Evolutionary conservation across 257 asterid species (phyloP).

Genomic region (Solanum microdontum): DNA sequence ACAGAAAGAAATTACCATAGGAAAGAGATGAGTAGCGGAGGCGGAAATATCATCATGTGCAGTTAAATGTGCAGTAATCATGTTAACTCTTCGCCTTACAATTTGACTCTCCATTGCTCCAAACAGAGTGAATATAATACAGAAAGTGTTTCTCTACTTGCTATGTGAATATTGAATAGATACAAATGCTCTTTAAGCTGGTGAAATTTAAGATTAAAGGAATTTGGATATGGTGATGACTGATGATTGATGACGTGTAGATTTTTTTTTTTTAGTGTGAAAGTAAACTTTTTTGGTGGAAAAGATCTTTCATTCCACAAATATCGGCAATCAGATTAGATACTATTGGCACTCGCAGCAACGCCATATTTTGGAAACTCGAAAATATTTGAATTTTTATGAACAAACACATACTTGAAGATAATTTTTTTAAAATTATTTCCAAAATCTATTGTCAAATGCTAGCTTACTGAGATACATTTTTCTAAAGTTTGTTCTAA

Average conservation of each 20-base stretch:
- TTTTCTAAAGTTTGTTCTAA: too few relatives aligned
- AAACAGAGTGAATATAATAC: not conserved
- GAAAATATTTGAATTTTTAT: too few relatives aligned
- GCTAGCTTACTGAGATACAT: too few relatives aligned
- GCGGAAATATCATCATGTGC: constrained; percentile 52
- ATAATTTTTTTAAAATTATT: too few relatives aligned
- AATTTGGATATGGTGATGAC: too few relatives aligned
- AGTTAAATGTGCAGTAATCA: constrained; percentile 49
- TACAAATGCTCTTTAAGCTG: not conserved
- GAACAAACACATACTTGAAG: too few relatives aligned
- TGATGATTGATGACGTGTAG: too few relatives aligned
- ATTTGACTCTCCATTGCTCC: constrained; percentile 46
- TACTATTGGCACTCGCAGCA: not conserved
- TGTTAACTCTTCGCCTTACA: constrained; percentile 50
- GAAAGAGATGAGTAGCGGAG: constrained; percentile 57
- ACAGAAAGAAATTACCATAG: constrained; percentile 36
- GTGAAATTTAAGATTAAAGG: not conserved
- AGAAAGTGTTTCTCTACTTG: not conserved
- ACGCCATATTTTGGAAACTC: too few relatives aligned
- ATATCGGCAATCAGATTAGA: not conserved
- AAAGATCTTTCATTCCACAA: not conserved
- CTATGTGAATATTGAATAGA: not conserved
- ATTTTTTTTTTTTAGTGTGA: not conserved
- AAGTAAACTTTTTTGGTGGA: not conserved
- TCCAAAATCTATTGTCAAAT: too few relatives aligned